These are phyloP conservation scores for Hirschioporus abietinus DNA, from an alignment of 768 basidiomycete species.

Conservation along the genomic window DNA sequence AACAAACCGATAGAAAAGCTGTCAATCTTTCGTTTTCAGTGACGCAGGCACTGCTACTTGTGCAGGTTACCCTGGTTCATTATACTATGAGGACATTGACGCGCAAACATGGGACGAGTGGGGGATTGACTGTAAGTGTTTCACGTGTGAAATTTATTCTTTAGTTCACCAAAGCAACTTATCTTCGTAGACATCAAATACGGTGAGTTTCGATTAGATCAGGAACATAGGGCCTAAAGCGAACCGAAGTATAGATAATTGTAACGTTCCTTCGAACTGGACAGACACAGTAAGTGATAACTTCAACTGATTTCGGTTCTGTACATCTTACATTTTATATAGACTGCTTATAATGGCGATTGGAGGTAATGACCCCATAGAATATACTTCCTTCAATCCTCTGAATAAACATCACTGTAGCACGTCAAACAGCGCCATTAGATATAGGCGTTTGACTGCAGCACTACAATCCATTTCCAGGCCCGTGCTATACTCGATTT, in stretches of 20 bases:
- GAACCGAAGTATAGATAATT: constrained; percentile 36
- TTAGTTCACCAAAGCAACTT: neutral
- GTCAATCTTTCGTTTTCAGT: constrained; percentile 21
- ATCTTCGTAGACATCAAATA: constrained; percentile 40
- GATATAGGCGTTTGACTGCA: constrained; percentile 52
- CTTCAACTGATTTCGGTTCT: neutral
- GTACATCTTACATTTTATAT: neutral
- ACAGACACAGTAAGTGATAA: constrained; percentile 30
- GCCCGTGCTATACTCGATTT: constrained; percentile 45
- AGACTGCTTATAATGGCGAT: constrained; percentile 34
- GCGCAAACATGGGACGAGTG: constrained; percentile 47
- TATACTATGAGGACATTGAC: constrained; percentile 44
- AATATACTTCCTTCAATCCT: neutral
- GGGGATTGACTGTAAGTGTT: constrained; percentile 42
- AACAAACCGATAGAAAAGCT: neutral
- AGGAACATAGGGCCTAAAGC: neutral
- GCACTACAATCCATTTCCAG: constrained; percentile 22
- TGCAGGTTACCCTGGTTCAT: constrained; percentile 50
- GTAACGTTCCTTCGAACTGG: constrained; percentile 49
- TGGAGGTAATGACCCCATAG: constrained; percentile 39
- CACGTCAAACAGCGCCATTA: constrained; percentile 53
- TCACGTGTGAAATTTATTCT: neutral
- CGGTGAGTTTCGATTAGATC: constrained; percentile 25
- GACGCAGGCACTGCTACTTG: constrained; percentile 51
- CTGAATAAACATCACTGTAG: constrained; percentile 20